Evolutionary conservation across 2,329 filamentous ascomycete genomes (phyloP).

Genomic region (Aspergillus japonicus): DNA sequence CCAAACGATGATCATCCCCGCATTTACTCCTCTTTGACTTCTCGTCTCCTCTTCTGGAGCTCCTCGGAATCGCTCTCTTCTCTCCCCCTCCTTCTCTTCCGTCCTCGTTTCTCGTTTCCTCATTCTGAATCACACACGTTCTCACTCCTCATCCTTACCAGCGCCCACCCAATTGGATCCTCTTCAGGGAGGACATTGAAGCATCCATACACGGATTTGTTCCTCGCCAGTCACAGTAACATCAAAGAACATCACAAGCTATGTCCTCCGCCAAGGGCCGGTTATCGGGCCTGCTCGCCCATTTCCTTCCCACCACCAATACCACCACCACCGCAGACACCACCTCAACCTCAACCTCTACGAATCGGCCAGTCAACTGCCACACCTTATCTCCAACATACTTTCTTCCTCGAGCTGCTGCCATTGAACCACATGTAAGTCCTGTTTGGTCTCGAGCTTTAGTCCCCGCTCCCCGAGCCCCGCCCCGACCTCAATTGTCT

Average conservation of each 20-base stretch:
- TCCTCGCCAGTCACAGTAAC: too few species aligned
- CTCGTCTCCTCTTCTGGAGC: not conserved
- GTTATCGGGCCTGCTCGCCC: slow-evolving; percentile 31
- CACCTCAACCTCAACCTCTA: too few species aligned
- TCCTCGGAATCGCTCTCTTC: not conserved
- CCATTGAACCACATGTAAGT: slow-evolving; percentile 75
- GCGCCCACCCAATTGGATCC: not conserved
- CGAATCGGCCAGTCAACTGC: slow-evolving; percentile 35
- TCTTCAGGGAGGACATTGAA: not conserved
- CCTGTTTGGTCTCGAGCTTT: not conserved
- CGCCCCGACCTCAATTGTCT: not conserved
- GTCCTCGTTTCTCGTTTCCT: not conserved
- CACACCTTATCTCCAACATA: slow-evolving; percentile 77
- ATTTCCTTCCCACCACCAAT: slow-evolving; percentile 29
- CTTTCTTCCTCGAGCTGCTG: slow-evolving; percentile 81
- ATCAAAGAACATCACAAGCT: too few species aligned
- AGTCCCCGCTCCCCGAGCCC: not conserved
- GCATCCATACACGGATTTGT: too few species aligned
- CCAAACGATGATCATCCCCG: slow-evolving; percentile 9
- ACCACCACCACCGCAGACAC: slow-evolving; percentile 9
- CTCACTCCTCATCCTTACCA: not conserved
- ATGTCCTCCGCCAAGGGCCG: slow-evolving; percentile 22
- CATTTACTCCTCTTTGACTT: slow-evolving; percentile 9
- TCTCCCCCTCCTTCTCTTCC: not conserved
- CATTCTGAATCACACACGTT: not conserved